Conservation (phyloP, 2,329 filamentous ascomycete species). For the Diaporthe aspalathi region DNA sequence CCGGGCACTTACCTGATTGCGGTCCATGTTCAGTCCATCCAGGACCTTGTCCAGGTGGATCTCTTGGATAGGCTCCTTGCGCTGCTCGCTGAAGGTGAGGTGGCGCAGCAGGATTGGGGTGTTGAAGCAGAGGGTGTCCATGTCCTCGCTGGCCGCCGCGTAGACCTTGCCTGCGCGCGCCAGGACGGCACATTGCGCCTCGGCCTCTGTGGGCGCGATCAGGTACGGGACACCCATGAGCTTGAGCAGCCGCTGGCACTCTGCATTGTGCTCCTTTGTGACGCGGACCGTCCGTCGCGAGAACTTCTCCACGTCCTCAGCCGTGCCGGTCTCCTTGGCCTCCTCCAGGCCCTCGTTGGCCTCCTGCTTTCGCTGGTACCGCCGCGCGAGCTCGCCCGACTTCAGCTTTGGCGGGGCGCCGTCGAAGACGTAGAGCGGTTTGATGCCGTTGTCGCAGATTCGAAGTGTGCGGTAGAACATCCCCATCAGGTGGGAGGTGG, state of each 20-base stretch:
- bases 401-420: constrained; percentile 97
- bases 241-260: constrained; percentile 90
- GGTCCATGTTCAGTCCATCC: constrained; percentile 88
- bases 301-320: constrained; percentile 98
- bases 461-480: constrained; percentile 99
- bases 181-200: constrained; percentile 93
- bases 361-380: constrained; percentile 93
- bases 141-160: constrained; percentile 96
- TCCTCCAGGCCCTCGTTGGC: constrained; percentile 91
- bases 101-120: constrained; percentile 90
- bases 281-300: constrained; percentile 92
- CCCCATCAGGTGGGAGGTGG: constrained; percentile 97
- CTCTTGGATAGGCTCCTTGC: constrained; percentile 97
- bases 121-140: constrained; percentile 98
- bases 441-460: constrained; percentile 99
- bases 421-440: constrained; percentile 97
- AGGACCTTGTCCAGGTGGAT: constrained; percentile 89
- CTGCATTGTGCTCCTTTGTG: constrained; percentile 95
- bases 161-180: constrained; percentile 95
- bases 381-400: constrained; percentile 95
- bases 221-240: constrained; percentile 98
- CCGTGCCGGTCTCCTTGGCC: constrained; percentile 96
- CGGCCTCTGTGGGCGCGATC: constrained; percentile 94
- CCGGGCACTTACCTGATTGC: constrained; percentile 72
- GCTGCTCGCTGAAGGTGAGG: constrained; percentile 95